Conservation (phyloP, 2,329 filamentous ascomycete genomes). For the Aspergillus sp. region DNA sequence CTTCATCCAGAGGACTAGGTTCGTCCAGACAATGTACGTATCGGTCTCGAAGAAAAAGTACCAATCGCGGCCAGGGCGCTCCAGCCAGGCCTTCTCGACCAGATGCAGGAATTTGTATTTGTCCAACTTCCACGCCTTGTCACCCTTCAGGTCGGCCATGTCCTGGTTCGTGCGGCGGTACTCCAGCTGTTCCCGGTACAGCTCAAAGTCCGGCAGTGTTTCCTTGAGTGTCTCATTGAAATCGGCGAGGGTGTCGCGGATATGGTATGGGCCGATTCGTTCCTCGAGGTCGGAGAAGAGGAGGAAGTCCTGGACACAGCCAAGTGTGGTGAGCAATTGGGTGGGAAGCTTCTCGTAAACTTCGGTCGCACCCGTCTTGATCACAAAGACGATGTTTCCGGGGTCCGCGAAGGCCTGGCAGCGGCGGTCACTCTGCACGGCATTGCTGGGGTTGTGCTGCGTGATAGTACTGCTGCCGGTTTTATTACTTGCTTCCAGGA, state of each 20-base stretch:
- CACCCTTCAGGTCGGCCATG: conserved; percentile 13
- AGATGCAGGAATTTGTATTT: conserved; percentile 65
- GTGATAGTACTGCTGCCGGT: neutral
- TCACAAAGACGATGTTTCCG: conserved; percentile 51
- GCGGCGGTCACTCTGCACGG: conserved; percentile 15
- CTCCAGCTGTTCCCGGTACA: conserved; percentile 42
- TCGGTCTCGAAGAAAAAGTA: conserved; percentile 62
- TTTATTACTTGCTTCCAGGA: neutral
- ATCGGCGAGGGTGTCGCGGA: conserved; percentile 35
- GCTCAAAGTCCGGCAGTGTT: conserved; percentile 52
- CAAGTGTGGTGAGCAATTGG: conserved; percentile 55
- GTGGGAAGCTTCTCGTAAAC: conserved; percentile 54
- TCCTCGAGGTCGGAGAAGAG: conserved; percentile 42
- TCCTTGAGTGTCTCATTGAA: conserved; percentile 42
- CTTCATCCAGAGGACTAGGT: conserved; percentile 51
- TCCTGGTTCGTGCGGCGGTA: conserved; percentile 50
- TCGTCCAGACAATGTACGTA: conserved; percentile 58
- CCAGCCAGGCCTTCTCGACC: conserved; percentile 53
- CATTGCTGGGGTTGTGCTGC: conserved; percentile 3
- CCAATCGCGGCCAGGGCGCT: conserved; percentile 57
- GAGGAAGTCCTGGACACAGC: conserved; percentile 52
- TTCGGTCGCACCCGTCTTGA: conserved; percentile 61
- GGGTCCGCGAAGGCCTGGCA: conserved; percentile 48
- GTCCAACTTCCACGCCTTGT: conserved; percentile 55
- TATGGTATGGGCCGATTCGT: conserved; percentile 29